Evolutionary conservation across 2,329 filamentous ascomycete genomes (phyloP).

Genomic region (Nigrospora osmanthi): DNA sequence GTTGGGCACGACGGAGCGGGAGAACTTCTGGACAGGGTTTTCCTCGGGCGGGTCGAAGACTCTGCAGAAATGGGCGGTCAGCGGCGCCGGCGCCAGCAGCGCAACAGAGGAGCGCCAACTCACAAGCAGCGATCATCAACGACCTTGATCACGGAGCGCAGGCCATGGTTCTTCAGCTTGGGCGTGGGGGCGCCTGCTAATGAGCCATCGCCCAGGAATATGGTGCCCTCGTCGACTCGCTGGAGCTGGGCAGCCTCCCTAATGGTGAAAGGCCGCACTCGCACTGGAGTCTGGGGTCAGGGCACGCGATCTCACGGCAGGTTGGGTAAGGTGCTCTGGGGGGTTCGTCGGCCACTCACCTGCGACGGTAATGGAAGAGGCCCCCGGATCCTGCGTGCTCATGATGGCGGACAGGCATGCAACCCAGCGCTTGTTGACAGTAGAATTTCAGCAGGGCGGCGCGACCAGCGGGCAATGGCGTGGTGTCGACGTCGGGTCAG

Average conservation of each 20-base stretch:
- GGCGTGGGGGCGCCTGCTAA: slow-evolving; percentile 80
- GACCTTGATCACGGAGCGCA: slow-evolving; percentile 90
- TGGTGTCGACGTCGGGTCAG: not conserved
- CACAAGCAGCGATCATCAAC: slow-evolving; percentile 95
- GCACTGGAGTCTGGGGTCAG: slow-evolving; percentile 39
- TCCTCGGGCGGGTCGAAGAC: slow-evolving; percentile 97
- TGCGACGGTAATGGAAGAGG: slow-evolving; percentile 52
- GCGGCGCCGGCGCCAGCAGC: not conserved
- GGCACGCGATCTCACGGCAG: slow-evolving; percentile 1
- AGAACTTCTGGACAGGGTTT: slow-evolving; percentile 82
- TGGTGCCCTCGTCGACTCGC: slow-evolving; percentile 70
- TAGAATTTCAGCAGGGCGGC: not conserved
- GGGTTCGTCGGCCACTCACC: slow-evolving; percentile 28
- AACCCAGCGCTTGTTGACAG: not conserved
- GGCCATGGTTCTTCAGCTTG: slow-evolving; percentile 77
- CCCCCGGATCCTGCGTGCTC: slow-evolving; percentile 31
- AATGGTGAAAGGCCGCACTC: slow-evolving; percentile 70
- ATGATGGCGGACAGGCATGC: slow-evolving; percentile 13
- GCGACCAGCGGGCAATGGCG: not conserved
- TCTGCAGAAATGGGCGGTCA: slow-evolving; percentile 36
- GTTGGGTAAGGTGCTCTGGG: not conserved
- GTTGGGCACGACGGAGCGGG: slow-evolving; percentile 68
- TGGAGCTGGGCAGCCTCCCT: slow-evolving; percentile 89
- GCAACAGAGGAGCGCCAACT: slow-evolving; percentile 24
- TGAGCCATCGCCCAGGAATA: slow-evolving; percentile 96